phyloP scores from a whole-genome alignment of 805 yeast species.

The Candida sakaeoensis region DNA sequence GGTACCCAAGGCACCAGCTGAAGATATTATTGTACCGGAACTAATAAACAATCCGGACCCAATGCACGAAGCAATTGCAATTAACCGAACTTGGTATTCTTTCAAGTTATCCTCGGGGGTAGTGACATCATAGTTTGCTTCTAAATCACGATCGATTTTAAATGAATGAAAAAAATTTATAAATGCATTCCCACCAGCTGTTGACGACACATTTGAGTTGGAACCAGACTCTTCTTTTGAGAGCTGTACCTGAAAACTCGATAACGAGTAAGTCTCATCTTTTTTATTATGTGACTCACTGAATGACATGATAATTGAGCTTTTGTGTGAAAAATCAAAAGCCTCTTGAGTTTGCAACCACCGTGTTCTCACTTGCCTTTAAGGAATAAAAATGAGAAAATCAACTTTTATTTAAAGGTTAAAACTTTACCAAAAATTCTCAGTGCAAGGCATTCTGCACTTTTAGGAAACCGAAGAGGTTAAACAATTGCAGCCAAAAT shows the following conservation, averaged over 20 bases:
- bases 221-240: constrained; percentile 1
- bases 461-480: neutral
- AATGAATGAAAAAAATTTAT: constrained; percentile 9
- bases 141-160: constrained; percentile 8
- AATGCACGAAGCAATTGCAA: constrained; percentile 19
- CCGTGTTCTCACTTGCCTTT: constrained; percentile 6
- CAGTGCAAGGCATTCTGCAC: neutral
- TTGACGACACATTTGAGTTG: constrained; percentile 1
- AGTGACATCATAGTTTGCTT: constrained; percentile 8
- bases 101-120: constrained; percentile 10
- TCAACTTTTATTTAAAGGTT: neutral
- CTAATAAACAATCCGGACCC: constrained; percentile 20
- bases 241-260: constrained; percentile 9
- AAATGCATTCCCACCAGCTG: neutral
- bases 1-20: constrained; percentile 19
- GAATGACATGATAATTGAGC: constrained; percentile 3
- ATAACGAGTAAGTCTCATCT: constrained; percentile 9
- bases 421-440: neutral
- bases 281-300: constrained; percentile 7
- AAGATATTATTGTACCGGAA: constrained; percentile 15
- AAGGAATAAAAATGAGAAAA: neutral
- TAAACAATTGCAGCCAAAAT: constrained; percentile 4
- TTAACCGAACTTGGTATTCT: constrained; percentile 12
- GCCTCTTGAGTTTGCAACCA: neutral
- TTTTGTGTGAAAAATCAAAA: neutral